Base-by-base conservation (phyloP, 73 alveolate genomes). In the Durusdinium trenchii region DNA sequence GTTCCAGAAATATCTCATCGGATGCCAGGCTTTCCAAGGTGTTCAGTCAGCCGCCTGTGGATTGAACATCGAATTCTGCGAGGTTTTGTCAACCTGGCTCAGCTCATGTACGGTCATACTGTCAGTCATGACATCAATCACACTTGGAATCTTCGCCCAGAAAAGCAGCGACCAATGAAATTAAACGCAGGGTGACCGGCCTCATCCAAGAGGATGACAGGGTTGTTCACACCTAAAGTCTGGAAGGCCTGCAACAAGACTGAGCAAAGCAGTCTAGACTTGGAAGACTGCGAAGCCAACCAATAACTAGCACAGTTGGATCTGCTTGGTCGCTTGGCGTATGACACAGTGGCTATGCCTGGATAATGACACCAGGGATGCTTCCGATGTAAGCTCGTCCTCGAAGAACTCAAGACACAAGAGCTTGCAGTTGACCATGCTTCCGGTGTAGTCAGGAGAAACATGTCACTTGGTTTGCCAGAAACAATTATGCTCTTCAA, bases 11-110 rank as follows among this genome's bases (percentile, higher is more conserved):
- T n/a, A n/a, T n/a, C n/a, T n/a, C n/a, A n/a, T n/a, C n/a, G n/a
- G n/a, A n/a, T n/a, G n/a, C n/a, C n/a, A n/a, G n/a, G n/a, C n/a
- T n/a, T n/a, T n/a, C n/a, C n/a, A n/a, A n/a, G n/a, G n/a, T n/a
- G n/a, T n/a, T n/a, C n/a, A n/a, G n/a, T n/a, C n/a, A n/a, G n/a
- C 47, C 48, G 95, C 95, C 95, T 86, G 95, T 28, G 96, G 96
- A 40, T 89, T 89, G 86, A 89, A 89, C 96, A 89, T 89, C 64
- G 96, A 89, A 89, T 89, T 89, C 52, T 89, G 96, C 18, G 96
- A 89, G 86, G 96, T 89, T 60, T 89, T 89, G 86, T 89, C 96
- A 42, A 89, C 96, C 96, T 89, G 85, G 40, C 69, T 0, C 16
- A 5, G 79, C 45, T n/a, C n/a, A 12, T 12, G 32, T 57, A 16